phyloP scores from a whole-genome alignment of 306 rosid genomes.

The Medicago lupulina region DNA sequence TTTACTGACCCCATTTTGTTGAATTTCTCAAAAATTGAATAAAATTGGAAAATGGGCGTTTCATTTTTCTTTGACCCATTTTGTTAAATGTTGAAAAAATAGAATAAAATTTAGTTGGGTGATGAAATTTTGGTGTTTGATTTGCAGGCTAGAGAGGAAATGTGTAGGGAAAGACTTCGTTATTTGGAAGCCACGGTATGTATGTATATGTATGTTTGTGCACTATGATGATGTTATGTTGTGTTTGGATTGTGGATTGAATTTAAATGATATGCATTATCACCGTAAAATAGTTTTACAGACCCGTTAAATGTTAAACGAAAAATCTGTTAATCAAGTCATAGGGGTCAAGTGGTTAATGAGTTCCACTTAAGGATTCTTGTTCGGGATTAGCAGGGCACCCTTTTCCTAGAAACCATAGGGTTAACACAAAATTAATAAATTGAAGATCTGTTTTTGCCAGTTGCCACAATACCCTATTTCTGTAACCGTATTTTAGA shows the following conservation, averaged over 20 bases:
- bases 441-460: not conserved
- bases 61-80: constrained; percentile 13
- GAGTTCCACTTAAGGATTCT: no score
- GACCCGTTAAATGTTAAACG: not conserved
- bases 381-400: no score
- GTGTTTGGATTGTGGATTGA: not conserved
- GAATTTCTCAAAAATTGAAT: not conserved
- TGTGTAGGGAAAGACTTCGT: constrained; percentile 87
- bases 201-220: not conserved
- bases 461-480: not conserved
- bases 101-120: not conserved
- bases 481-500: not conserved
- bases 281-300: not conserved
- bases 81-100: not conserved
- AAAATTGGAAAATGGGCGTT: not conserved
- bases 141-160: constrained; percentile 95
- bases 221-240: not conserved
- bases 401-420: no score
- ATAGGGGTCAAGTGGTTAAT: no score
- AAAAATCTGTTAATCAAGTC: no score
- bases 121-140: constrained; percentile 28
- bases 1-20: no score
- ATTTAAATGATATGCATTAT: not conserved
- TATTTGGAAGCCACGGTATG: constrained; percentile 87
- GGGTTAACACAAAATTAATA: no score